phyloP scores from a whole-genome alignment of 1,139 yeast genomes.

The Debaryomyces subglobosus region DNA sequence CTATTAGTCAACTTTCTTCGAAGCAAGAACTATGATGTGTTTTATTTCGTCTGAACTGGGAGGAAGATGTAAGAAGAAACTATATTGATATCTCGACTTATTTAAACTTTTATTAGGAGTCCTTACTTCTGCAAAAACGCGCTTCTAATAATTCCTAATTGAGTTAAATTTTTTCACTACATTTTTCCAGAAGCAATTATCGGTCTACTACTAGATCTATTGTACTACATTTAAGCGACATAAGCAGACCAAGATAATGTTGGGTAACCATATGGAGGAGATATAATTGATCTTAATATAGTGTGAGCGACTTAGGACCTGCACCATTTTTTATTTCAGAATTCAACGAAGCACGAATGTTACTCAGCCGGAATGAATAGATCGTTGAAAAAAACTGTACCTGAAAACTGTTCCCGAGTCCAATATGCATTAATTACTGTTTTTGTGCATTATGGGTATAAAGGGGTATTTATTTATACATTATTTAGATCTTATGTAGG shows the following conservation, averaged over 20 bases:
- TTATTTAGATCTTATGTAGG: not conserved
- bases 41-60: not conserved
- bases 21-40: not conserved
- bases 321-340: not conserved
- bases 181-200: not conserved
- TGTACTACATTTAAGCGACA: not conserved
- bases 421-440: not conserved
- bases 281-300: not conserved
- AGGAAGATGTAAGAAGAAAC: not conserved
- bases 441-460: not conserved
- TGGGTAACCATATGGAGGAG: not conserved
- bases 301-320: not conserved
- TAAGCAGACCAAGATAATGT: not conserved
- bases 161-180: constrained; percentile 3
- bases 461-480: not conserved
- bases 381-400: not conserved
- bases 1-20: not conserved
- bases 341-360: not conserved
- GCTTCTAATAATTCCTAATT: constrained; percentile 3
- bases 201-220: not conserved
- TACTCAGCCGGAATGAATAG: not conserved
- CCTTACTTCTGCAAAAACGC: constrained; percentile 3
- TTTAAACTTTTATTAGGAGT: constrained; percentile 2
- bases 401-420: not conserved
- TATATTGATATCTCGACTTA: constrained; percentile 2